Conservation (phyloP, 805 yeast species). For the Sungouiella blattae region DNA sequence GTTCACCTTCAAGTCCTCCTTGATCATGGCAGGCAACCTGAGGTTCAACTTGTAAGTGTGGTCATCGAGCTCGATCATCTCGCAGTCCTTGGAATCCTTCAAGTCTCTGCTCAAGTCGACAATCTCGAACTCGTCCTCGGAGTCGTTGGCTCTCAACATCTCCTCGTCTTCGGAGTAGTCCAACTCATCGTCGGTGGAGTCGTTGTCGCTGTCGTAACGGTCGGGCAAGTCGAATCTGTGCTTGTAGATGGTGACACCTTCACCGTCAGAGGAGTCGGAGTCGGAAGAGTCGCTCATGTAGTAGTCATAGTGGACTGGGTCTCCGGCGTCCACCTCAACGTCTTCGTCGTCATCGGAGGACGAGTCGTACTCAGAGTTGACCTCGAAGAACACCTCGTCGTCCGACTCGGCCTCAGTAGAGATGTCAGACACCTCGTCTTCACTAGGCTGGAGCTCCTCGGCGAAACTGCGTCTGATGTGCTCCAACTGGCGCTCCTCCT, state of each 20-base stretch:
- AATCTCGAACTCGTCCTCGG: constrained; percentile 26
- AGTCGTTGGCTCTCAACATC: constrained; percentile 14
- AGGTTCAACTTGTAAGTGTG: constrained; percentile 37
- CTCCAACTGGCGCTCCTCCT: constrained; percentile 23
- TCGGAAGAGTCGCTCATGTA: constrained; percentile 21
- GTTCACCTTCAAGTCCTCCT: constrained; percentile 38
- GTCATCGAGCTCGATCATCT: constrained; percentile 36
- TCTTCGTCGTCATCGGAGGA: constrained; percentile 24
- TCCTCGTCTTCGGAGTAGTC: constrained; percentile 27
- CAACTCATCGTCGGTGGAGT: constrained; percentile 38
- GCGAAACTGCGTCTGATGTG: constrained; percentile 33
- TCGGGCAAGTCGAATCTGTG: constrained; percentile 40
- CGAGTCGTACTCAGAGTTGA: constrained; percentile 26
- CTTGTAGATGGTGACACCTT: constrained; percentile 41
- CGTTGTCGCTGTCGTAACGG: constrained; percentile 27
- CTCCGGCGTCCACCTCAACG: constrained; percentile 19
- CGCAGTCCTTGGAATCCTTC: constrained; percentile 42
- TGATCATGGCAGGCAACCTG: constrained; percentile 39
- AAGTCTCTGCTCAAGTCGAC: constrained; percentile 42
- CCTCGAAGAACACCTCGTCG: constrained; percentile 24
- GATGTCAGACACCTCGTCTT: constrained; percentile 21
- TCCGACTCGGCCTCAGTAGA: constrained; percentile 11
- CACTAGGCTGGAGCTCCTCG: constrained; percentile 30
- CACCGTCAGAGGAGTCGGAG: constrained; percentile 30
- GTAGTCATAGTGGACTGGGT: constrained; percentile 24